Evolutionary conservation across 1,284 basidiomycete species (phyloP), one percentile per base, ranked within the genome.

Genomic region (Ganoderma meredithae): DNA sequence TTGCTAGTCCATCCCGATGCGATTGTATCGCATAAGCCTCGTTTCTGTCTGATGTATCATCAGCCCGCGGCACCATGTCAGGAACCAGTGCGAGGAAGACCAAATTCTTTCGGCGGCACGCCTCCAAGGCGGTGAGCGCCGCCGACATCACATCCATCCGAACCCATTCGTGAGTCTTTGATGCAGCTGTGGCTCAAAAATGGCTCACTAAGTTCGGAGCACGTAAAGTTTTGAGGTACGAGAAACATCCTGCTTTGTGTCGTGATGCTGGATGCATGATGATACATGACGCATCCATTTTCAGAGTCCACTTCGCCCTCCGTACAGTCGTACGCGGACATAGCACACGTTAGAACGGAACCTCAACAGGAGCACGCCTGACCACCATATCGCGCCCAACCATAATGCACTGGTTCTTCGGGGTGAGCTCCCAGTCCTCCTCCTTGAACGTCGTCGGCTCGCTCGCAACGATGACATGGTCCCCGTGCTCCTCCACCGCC

Each of bases 381-480:
- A 79, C 60, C 6, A 69, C 64, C 76, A 79, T 77, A 58, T 77
- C 75, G n/a, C 68, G 69, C 60, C 72, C 77, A 0, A 82, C 79
- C 74, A 77, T 76, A 15, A 82, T 64, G 56, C 75, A 78, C 49
- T 76, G 67, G 61, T 80, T 79, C 74, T 80, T 80, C 55, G 67
- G 68, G 10, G 81, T 77, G 62, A 81, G 69, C 66, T 75, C 71
- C 80, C 80, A 82, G 15, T 81, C 77, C 13, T 76, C 69, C 66
- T 74, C 66, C 44, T 76, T 75, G 67, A 72, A 79, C 47, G 81
- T 82, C 22, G 76, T 77, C 33, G 80, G 80, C 73, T 81, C 81
- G 72, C 77, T 79, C 27, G 79, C 79, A 10, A 82, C 75, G 65
- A 81, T 80, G 19, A 81, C 74, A 67, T 82, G 80, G 55, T 72